Conservation (phyloP, 257 asterid species). For the Sherardia arvensis region DNA sequence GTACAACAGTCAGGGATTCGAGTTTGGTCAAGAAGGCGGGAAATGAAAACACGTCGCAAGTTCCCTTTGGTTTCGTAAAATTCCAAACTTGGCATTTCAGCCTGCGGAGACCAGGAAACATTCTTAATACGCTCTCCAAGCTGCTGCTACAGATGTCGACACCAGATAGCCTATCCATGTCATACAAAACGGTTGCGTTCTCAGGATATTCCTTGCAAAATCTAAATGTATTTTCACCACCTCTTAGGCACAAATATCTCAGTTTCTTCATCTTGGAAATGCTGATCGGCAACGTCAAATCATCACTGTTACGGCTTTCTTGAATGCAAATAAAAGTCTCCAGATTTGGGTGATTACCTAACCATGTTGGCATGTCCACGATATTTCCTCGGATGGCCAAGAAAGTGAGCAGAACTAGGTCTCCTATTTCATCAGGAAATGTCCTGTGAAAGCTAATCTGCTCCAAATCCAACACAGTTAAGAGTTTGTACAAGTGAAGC, state of each 20-base stretch:
- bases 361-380: neutral
- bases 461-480: conserved; percentile 2
- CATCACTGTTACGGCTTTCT: no score
- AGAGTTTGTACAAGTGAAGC: neutral
- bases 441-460: neutral
- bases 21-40: neutral
- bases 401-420: conserved; percentile 4
- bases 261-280: neutral
- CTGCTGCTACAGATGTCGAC: neutral
- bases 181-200: neutral
- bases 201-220: neutral
- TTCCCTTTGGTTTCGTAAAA: neutral
- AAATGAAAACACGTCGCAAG: neutral
- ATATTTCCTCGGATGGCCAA: neutral
- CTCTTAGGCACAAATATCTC: neutral
- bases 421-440: neutral
- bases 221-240: no score
- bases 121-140: neutral
- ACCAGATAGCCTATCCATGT: conserved; percentile 2
- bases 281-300: neutral
- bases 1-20: neutral
- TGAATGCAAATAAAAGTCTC: neutral
- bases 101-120: neutral
- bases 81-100: neutral
- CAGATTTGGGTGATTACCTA: neutral